Evolutionary conservation across 2,329 filamentous ascomycete species (phyloP), one percentile per base, ranked within the genome.

Genomic region (Stagonosporopsis vannaccii): DNA sequence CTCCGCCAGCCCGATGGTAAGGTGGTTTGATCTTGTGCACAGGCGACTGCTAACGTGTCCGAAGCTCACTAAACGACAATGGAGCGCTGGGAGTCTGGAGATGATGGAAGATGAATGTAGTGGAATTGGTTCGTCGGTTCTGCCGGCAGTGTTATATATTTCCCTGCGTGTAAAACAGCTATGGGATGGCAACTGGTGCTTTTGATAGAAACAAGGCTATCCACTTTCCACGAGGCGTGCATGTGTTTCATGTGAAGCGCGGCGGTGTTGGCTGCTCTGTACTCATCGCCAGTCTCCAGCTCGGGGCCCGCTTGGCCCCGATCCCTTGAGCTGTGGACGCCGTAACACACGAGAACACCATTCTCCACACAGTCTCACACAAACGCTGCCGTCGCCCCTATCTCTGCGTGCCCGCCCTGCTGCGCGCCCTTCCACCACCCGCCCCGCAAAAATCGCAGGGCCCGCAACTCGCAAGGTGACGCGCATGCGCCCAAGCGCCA

Each of bases 1-100:
- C 79, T 92, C 75, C 87, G 86, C 80, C 92, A 97, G 84, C 93
- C 93, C 73, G 92, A 97, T 80, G 93, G 92, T 85, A 86, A 85
- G 88, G 13, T 40, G 15, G 85, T 12, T 17, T n/a, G 13, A 23
- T 15, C 9, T 7, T 6, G 6, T 6, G 5, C 11, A 1, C 1
- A 1, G 13, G 2, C 11, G 25, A 40, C n/a, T 6, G 22, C 74
- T 75, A 65, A 75, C 44, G 48, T 30, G 11, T 8, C 6, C 20
- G 35, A 28, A 77, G 75, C 75, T 61, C 74, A 77, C 68, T 77
- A 68, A 63, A 62, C 51, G 51, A 51, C 42, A 54, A 62, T 52
- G 42, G 48, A 37, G 41, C 48, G 55, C 49, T 52, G 61, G 59
- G 53, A 60, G 61, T 57, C 61, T 59, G 53, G 58, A 47, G 62